Evolutionary conservation across 305 asterid genomes (phyloP), one percentile per base, ranked within the genome.

Genomic region (Fraxinus velutina): DNA sequence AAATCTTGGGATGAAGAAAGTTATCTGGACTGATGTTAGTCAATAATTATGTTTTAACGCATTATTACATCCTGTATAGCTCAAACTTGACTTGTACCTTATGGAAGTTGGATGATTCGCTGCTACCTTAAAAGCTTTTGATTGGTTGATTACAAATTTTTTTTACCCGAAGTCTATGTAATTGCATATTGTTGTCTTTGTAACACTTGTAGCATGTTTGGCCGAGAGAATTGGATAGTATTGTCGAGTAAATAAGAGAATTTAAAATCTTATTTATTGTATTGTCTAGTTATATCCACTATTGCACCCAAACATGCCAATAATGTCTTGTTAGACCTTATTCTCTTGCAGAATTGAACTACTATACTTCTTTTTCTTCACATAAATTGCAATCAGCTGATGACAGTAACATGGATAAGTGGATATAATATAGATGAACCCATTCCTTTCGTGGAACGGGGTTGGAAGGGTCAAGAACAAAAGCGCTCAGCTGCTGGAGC

Each of bases 371-470:
- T 4, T 13, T 50, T n/a, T 15, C 62, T 1, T n/a, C 62, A 15
- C 8, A n/a, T 15, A 4, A 15, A n/a, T 57, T 57, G 22, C 4
- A n/a, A 2, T 19, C 76, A 85, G 76, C 89, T 93, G 98, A 95
- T 95, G 98, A 91, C 97, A 10, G 87, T 95, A 32, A 92, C 99
- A 30, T 95, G 97, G 99, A 95, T 97, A 74, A 93, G 99, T 86
- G 99, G 98, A 24, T 95, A 95, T 84, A 86, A 88, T 77, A 85
- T 90, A 81, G 90, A 90, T 22, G 94, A 95, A 89, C 98, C 99
- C 8, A 77, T 87, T 79, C 97, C 99, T 71, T 87, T 95, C 77
- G 90, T 93, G 33, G 85, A 90, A 82, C 92, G 97, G 98, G 92
- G 97, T 78, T 55, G 74, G 83, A 83, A 73, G 81, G 93, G 91